Base-by-base conservation (phyloP, 1,139 yeast genomes). In the Lizanozyma gosingica region DNA sequence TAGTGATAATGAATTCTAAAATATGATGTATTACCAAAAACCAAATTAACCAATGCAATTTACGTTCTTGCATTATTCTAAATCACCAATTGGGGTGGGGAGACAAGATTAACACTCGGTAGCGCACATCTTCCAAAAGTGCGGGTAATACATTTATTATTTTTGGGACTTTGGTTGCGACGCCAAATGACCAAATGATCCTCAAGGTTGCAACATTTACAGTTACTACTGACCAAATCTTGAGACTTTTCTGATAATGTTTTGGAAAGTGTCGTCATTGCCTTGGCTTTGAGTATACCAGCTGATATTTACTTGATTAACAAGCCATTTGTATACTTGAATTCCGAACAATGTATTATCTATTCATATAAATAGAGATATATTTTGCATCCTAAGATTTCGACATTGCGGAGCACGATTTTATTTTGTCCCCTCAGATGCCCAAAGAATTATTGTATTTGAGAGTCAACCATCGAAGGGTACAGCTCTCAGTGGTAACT, bases 181-280 rank as follows among this genome's bases (percentile, higher is more conserved):
- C n/a, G n/a, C n/a, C n/a, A n/a, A n/a, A n/a, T n/a, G n/a, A n/a
- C n/a, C n/a, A n/a, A n/a, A n/a, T n/a, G n/a, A n/a, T n/a, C n/a
- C n/a, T n/a, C n/a, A n/a, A n/a, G n/a, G n/a, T n/a, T n/a, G n/a
- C n/a, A n/a, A n/a, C n/a, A n/a, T n/a, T n/a, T n/a, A n/a, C n/a
- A n/a, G n/a, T n/a, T n/a, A n/a, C n/a, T n/a, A n/a, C n/a, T n/a
- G n/a, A n/a, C n/a, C n/a, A n/a, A n/a, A n/a, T n/a, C n/a, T n/a
- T n/a, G n/a, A n/a, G n/a, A 88, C 53, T 73, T 92, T 65, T 90
- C 97, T 41, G 99, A 98, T 73, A 98, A 98, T 80, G 99, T 92
- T 71, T 77, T 92, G 71, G 98, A 92, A 73, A 84, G 99, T 75
- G 98, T 94, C 46, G 99, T 98, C 48, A 92, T 92, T 65, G 94